Evolutionary conservation across 805 yeast genomes (phyloP), one percentile per base, ranked within the genome.

Genomic region (Saturnispora ahearnii): DNA sequence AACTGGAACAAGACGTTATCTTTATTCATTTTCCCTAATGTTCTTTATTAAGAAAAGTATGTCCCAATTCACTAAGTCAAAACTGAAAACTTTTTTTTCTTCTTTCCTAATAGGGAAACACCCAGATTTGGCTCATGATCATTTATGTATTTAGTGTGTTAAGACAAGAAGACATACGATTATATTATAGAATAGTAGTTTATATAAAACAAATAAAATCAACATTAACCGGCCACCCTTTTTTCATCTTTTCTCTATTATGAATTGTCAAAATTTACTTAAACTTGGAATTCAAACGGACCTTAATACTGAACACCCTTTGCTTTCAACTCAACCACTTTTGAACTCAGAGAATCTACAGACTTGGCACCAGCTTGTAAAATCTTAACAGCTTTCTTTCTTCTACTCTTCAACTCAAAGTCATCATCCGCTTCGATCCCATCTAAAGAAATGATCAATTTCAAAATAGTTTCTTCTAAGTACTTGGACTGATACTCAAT

Each of bases 391-490:
- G 76, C 73, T 46, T 70, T 72, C 60, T 79, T 84, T 55, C 95
- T 73, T 59, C 72, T 72, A 24, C 69, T 69, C 55, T 86, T 77
- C 55, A 85, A 67, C 1, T 69, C 66, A 1, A 67, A 75, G 44
- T 76, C 76, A 9, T 67, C 71, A 29, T 71, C 72, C 9, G 69
- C 70, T 5, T 64, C 65, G 33, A 86, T 70, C 3, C 77, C 81
- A 58, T 86, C 95, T 49, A 86, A 68, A 53, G 73, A 77, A 72
- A 85, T 73, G 55, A 84, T 64, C 54, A 82, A 72, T 60, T 84
- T 83, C 62, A 85, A 68, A 41, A 85, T 65, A 73, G 76, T 75
- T 62, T 85, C 95, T 57, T 81, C 83, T 62, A 71, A 79, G 61
- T 72, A 84, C 47, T 76, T 73, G 56, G 71, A 73, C 59, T 76